Percentiles rank a stretch among this genome's conserved stretches.
phyloP scores from a whole-genome alignment of 805 yeast genomes.

The Kuraishia ogatae region DNA sequence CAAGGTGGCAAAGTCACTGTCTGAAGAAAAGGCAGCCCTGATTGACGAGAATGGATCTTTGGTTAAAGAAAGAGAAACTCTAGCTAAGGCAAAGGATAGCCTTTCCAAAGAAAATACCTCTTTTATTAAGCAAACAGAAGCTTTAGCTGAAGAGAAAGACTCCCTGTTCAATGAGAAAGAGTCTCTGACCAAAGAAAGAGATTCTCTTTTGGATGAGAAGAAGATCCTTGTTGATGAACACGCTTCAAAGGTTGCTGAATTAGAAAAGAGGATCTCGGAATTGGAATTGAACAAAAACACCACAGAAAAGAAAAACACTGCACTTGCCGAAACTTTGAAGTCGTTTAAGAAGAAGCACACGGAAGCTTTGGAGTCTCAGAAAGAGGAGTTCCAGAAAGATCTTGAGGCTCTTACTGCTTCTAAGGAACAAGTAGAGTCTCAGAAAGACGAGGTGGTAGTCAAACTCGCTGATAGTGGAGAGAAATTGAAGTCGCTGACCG shows the following conservation, averaged over 20 bases:
- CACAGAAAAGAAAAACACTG: not conserved
- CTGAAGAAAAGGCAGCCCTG: constrained; percentile 7
- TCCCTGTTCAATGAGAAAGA: not conserved
- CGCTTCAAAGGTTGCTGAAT: constrained; percentile 1
- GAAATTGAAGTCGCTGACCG: not conserved
- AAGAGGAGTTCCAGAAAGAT: constrained; percentile 8
- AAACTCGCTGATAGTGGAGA: not conserved
- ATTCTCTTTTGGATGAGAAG: constrained; percentile 1
- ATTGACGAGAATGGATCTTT: constrained; percentile 5
- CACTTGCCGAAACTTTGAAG: not conserved
- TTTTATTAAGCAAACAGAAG: not conserved
- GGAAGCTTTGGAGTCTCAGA: not conserved
- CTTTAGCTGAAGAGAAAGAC: not conserved
- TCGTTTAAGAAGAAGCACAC: constrained; percentile 2
- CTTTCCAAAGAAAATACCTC: not conserved
- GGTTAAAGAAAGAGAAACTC: not conserved
- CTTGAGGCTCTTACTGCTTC: constrained; percentile 1
- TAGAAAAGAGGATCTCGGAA: not conserved
- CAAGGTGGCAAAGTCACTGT: constrained; percentile 4
- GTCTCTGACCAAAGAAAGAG: not conserved
- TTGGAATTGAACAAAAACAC: not conserved
- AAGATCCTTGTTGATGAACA: constrained; percentile 1
- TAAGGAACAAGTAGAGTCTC: not conserved
- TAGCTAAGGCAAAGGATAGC: not conserved
- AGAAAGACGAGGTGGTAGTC: not conserved